A percentile compares a stretch with the other conserved stretches of the same genome.
Evolutionary conservation across 2,329 filamentous ascomycete genomes (phyloP).

Genomic region (Colletotrichum trifolii): DNA sequence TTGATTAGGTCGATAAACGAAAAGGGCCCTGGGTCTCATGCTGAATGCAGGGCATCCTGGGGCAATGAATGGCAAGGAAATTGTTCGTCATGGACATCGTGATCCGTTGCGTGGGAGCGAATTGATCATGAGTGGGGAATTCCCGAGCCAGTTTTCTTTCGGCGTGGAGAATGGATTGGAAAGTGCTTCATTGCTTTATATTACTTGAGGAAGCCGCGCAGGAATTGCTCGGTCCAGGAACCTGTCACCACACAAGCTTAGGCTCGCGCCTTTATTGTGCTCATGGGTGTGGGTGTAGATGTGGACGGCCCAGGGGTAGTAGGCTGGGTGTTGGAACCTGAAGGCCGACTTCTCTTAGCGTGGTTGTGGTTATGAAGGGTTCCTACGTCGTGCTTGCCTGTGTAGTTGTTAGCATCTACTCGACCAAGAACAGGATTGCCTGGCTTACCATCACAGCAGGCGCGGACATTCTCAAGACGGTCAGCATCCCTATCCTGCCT

Average conservation of each 20-base stretch:
- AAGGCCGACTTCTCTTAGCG: slow-evolving; percentile 55
- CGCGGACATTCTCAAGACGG: slow-evolving; percentile 91
- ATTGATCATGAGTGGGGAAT: slow-evolving; percentile 34
- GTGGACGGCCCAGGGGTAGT: slow-evolving; percentile 45
- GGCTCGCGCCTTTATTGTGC: slow-evolving; percentile 49
- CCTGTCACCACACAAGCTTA: slow-evolving; percentile 38
- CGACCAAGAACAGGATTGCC: background rate
- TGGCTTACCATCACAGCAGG: slow-evolving; percentile 93
- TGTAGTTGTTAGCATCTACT: slow-evolving; percentile 39
- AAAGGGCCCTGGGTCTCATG: slow-evolving; percentile 23
- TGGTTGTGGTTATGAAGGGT: slow-evolving; percentile 63
- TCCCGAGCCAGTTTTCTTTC: slow-evolving; percentile 16
- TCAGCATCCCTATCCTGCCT: slow-evolving; percentile 81
- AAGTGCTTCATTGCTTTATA: slow-evolving; percentile 32
- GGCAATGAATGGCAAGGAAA: slow-evolving; percentile 33
- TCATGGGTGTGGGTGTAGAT: slow-evolving; percentile 48
- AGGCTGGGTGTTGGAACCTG: slow-evolving; percentile 49
- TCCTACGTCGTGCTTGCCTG: slow-evolving; percentile 81
- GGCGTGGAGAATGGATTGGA: slow-evolving; percentile 29
- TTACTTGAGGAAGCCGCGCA: slow-evolving; percentile 24
- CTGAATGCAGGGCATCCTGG: slow-evolving; percentile 23
- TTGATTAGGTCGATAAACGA: slow-evolving; percentile 29
- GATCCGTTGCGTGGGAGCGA: slow-evolving; percentile 38
- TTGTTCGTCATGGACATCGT: slow-evolving; percentile 37
- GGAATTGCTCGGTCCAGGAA: slow-evolving; percentile 10